Evolutionary conservation across 2,329 filamentous ascomycete genomes (phyloP), one percentile per base, ranked within the genome.

Genomic region (Sporothrix mexicana): DNA sequence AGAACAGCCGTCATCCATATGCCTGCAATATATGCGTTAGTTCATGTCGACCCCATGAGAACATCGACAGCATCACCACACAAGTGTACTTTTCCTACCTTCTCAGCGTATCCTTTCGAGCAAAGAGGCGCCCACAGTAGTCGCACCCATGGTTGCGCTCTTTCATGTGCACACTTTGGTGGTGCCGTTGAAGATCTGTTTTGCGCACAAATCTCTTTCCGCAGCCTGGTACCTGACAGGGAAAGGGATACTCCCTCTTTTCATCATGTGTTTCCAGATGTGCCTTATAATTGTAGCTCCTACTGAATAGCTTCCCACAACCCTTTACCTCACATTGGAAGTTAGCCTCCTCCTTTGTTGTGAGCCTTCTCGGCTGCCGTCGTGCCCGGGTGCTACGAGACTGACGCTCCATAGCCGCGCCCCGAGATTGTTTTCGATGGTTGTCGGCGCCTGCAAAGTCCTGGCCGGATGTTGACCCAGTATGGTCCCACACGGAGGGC

Each of bases 261-360:
- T 93, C 90, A 78, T 96, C 90, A 79, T 97, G 94, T 0, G 91
- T 95, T 78, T 95, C 91, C 86, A 95, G 87, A 80, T 97, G 94
- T 43, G 93, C 92, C 78, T 93, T 94, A 83, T 91, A 93, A 82
- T 97, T 97, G 83, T 95, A 97, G 77, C 89, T 91, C 74, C 94
- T 86, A 76, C 93, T 93, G 80, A 97, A 97, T 17, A 91, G 87
- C 80, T 92, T 93, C 7, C 91, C 90, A 78, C 94, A 97, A 1
- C 90, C 85, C 73, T 90, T 86, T 49, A 90, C 84, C 71, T 86
- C 84, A 79, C 94, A 97, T 75, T 88, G 85, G 80, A 89, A 92
- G 77, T 90, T 93, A 71, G 91, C 92, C 77, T 93, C 91, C 75
- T 91, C 91, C 73, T 87, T 87, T 20, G 90, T 90, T 1, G 88